phyloP scores from a whole-genome alignment of 257 asterid species.

The Parsonsia alboflavescens region DNA sequence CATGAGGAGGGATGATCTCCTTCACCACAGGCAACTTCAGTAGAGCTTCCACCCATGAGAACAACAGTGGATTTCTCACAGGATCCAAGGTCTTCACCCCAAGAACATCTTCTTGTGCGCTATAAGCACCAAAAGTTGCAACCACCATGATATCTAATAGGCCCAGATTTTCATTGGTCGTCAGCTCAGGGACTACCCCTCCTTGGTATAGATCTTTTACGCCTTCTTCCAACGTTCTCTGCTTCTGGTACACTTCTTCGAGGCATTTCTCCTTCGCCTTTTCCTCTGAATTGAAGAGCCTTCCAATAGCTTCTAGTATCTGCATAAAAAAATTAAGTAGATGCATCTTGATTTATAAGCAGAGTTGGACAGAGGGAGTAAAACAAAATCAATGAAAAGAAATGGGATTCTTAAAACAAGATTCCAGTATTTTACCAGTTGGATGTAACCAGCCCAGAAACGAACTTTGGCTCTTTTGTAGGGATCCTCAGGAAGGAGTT shows the following conservation, averaged over 20 bases:
- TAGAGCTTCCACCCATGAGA: conserved; percentile 30
- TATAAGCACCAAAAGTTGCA: conserved; percentile 30
- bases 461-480: conserved; percentile 26
- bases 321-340: conserved; percentile 3
- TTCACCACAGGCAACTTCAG: conserved; percentile 26
- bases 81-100: conserved; percentile 29
- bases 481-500: conserved; percentile 21
- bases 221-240: conserved; percentile 31
- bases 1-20: conserved; percentile 24
- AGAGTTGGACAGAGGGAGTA: too few relatives aligned
- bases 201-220: conserved; percentile 18
- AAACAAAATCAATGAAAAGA: neutral
- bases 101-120: conserved; percentile 30
- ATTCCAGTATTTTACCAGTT: neutral
- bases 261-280: conserved; percentile 13
- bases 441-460: conserved; percentile 25
- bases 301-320: conserved; percentile 22
- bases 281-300: conserved; percentile 18
- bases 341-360: neutral
- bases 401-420: neutral
- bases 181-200: conserved; percentile 7
- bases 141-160: conserved; percentile 32
- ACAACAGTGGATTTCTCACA: conserved; percentile 31
- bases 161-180: conserved; percentile 19
- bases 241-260: conserved; percentile 21